Conservation (phyloP, 495 filamentous ascomycete genomes). For the Daldinia concentrica region DNA sequence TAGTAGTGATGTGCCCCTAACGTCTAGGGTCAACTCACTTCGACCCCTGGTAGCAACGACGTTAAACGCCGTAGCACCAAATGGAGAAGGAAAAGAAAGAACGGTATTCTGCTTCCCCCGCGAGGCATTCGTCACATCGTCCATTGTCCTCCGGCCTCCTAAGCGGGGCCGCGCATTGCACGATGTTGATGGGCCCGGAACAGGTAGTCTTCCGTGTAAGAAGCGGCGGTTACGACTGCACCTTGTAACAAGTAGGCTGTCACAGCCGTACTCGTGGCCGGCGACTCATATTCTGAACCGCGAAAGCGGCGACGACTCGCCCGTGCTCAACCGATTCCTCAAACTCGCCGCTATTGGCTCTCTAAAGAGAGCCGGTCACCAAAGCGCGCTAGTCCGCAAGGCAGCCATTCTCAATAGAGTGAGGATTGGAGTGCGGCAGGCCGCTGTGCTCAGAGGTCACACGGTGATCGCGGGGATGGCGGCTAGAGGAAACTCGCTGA, state of each 20-base stretch:
- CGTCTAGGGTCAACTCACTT: background rate
- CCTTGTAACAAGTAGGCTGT: slow-evolving; percentile 74
- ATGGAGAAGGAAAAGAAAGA: slow-evolving; percentile 1
- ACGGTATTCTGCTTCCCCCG: slow-evolving; percentile 36
- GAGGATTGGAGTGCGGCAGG: slow-evolving; percentile 50
- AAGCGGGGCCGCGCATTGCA: slow-evolving; percentile 68
- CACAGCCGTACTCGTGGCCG: slow-evolving; percentile 71
- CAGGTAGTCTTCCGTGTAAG: slow-evolving; percentile 63
- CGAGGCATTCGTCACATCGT: slow-evolving; percentile 6
- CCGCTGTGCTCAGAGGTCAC: slow-evolving; percentile 40
- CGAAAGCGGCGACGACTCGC: slow-evolving; percentile 57
- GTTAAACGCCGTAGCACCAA: background rate
- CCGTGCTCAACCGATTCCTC: slow-evolving; percentile 60
- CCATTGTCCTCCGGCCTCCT: slow-evolving; percentile 35
- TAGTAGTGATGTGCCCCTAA: background rate
- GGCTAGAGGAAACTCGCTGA: slow-evolving; percentile 37
- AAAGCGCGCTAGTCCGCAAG: slow-evolving; percentile 56
- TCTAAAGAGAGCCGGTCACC: slow-evolving; percentile 42
- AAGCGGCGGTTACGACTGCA: slow-evolving; percentile 71
- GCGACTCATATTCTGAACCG: slow-evolving; percentile 74
- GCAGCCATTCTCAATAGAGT: slow-evolving; percentile 66
- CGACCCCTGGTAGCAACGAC: background rate
- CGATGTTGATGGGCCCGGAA: slow-evolving; percentile 70
- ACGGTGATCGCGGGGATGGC: slow-evolving; percentile 40
- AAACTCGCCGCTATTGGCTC: slow-evolving; percentile 51